Percentiles rank a stretch among this genome's conserved stretches.
phyloP scores from a whole-genome alignment of 2,329 filamentous ascomycete species.

The Fusarium clavum region DNA sequence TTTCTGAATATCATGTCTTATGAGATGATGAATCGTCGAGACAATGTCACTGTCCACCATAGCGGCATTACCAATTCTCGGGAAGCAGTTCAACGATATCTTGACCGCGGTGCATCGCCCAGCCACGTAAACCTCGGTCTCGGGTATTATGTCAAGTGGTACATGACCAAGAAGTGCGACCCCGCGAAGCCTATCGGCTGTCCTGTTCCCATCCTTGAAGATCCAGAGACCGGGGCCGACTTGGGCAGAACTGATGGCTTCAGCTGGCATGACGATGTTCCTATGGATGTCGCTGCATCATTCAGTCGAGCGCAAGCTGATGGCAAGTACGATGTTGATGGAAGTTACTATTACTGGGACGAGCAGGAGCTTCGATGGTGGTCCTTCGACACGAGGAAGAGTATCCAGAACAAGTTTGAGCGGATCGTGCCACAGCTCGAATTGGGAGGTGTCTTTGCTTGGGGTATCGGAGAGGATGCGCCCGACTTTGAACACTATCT shows the following conservation, averaged over 20 bases:
- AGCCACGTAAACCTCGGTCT: conserved; percentile 71
- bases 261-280: conserved; percentile 68
- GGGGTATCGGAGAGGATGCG: conserved; percentile 78
- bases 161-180: conserved; percentile 61
- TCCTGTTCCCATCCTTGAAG: conserved; percentile 67
- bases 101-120: conserved; percentile 63
- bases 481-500: conserved; percentile 56
- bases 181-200: conserved; percentile 63
- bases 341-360: conserved; percentile 79
- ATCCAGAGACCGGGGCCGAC: conserved; percentile 67
- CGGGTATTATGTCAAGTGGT: conserved; percentile 76
- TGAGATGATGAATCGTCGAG: conserved; percentile 76
- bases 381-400: conserved; percentile 75
- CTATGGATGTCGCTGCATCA: conserved; percentile 64
- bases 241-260: conserved; percentile 68
- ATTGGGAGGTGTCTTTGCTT: conserved; percentile 79
- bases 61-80: conserved; percentile 69
- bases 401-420: conserved; percentile 71
- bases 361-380: conserved; percentile 70
- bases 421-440: conserved; percentile 66
- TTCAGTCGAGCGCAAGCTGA: conserved; percentile 66
- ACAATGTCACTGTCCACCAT: conserved; percentile 73
- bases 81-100: conserved; percentile 68
- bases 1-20: conserved; percentile 78
- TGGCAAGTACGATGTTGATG: conserved; percentile 67